These are phyloP conservation scores for Boechera retrofracta DNA, from an alignment of 345 rosid species.

Conservation along the genomic window DNA sequence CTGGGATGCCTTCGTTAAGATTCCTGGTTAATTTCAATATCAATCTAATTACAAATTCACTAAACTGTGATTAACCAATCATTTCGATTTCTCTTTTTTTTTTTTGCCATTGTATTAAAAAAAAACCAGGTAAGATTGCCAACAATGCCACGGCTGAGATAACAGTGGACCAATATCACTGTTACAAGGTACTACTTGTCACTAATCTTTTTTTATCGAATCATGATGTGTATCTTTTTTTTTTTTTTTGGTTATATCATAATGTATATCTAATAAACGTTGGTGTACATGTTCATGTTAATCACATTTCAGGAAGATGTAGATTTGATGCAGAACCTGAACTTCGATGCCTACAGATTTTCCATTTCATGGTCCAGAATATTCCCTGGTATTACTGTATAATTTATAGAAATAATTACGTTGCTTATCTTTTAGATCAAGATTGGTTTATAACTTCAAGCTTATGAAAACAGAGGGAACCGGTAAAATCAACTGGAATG, in stretches of 20 bases:
- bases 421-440: slow-evolving; percentile 6
- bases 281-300: background rate
- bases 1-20: slow-evolving; percentile 75
- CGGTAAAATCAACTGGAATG: slow-evolving; percentile 84
- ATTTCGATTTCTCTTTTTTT: background rate
- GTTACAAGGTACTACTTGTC: slow-evolving; percentile 62
- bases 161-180: slow-evolving; percentile 90
- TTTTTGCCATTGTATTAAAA: background rate
- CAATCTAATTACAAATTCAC: background rate
- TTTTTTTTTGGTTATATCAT: background rate
- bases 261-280: background rate
- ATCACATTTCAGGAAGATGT: slow-evolving; percentile 68
- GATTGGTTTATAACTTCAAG: background rate
- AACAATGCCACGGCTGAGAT: slow-evolving; percentile 78
- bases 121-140: slow-evolving; percentile 67
- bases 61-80: background rate
- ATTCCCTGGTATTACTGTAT: slow-evolving; percentile 67
- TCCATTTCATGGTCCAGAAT: slow-evolving; percentile 99
- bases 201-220: background rate
- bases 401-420: slow-evolving; percentile 12
- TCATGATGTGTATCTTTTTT: background rate
- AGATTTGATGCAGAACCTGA: slow-evolving; percentile 71
- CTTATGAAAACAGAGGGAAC: slow-evolving; percentile 66
- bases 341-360: slow-evolving; percentile 94
- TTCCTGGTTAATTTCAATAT: slow-evolving; percentile 54